A percentile compares a stretch with the other conserved stretches of the same genome.
phyloP scores from a whole-genome alignment of 2,329 filamentous ascomycete species.

The Trichoderma koningiopsis region DNA sequence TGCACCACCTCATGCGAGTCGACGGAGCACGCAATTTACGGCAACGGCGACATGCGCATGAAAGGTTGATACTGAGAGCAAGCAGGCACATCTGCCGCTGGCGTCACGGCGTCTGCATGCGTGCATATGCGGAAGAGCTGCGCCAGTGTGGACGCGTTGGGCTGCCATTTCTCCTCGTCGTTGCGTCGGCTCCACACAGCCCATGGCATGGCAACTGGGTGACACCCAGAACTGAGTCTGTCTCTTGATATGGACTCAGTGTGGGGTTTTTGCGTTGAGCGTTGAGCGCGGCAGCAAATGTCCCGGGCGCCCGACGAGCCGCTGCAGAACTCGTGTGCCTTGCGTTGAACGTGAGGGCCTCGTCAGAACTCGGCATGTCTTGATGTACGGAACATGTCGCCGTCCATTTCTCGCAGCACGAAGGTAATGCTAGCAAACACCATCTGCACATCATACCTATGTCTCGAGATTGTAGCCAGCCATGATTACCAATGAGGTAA shows the following conservation, averaged over 20 bases:
- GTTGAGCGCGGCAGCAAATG: background rate
- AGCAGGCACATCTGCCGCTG: background rate
- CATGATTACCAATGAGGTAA: too few species aligned
- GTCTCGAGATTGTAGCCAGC: too few species aligned
- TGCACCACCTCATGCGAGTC: slow-evolving; percentile 7
- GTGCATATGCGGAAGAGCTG: background rate
- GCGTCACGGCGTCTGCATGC: background rate
- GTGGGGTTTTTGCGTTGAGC: too few species aligned
- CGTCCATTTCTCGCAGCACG: too few species aligned
- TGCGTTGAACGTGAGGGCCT: background rate
- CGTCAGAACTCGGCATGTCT: background rate
- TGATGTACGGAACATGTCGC: background rate
- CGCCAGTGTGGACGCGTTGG: background rate
- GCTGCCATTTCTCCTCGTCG: background rate
- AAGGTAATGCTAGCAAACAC: background rate
- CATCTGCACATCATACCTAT: background rate
- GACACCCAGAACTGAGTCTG: background rate
- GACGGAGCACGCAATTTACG: slow-evolving; percentile 19
- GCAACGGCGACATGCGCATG: background rate
- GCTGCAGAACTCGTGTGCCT: background rate
- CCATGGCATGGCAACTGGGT: background rate
- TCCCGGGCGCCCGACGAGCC: background rate
- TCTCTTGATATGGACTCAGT: background rate
- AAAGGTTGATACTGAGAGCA: background rate
- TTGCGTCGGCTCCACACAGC: background rate